Evolutionary conservation across 768 basidiomycete genomes (phyloP).

Genomic region (Cystofilobasidium capitatum): DNA sequence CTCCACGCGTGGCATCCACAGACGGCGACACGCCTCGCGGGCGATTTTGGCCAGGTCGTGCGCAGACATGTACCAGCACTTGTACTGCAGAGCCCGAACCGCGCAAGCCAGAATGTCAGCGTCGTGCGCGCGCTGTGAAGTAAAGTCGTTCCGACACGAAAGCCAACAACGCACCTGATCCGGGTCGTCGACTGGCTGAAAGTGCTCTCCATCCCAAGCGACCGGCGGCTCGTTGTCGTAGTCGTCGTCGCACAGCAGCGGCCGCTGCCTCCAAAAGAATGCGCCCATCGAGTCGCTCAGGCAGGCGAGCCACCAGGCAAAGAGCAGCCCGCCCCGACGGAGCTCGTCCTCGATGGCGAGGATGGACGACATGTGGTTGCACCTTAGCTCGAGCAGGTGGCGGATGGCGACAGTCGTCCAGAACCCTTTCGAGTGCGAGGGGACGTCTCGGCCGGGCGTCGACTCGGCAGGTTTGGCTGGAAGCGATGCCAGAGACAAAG

Average conservation of each 20-base stretch:
- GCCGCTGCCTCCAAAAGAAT: constrained; percentile 75
- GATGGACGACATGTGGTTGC: constrained; percentile 30
- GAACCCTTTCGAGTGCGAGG: constrained; percentile 67
- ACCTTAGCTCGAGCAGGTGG: constrained; percentile 67
- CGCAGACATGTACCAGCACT: constrained; percentile 68
- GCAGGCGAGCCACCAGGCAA: constrained; percentile 90
- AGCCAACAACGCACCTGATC: constrained; percentile 4
- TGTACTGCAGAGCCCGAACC: not conserved
- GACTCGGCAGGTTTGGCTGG: not conserved
- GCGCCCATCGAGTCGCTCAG: constrained; percentile 67
- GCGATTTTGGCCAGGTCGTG: constrained; percentile 75
- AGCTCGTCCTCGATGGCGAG: constrained; percentile 30
- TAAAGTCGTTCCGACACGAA: too few relatives aligned
- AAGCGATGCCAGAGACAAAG: not conserved
- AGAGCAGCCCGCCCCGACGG: constrained; percentile 37
- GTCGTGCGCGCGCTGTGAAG: not conserved
- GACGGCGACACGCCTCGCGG: constrained; percentile 65
- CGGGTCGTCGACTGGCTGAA: constrained; percentile 3
- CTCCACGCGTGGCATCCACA: constrained; percentile 71
- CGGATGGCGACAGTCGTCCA: constrained; percentile 72
- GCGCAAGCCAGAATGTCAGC: not conserved
- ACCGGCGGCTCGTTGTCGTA: constrained; percentile 28
- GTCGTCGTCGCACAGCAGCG: constrained; percentile 49
- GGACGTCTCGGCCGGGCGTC: not conserved
- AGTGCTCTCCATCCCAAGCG: constrained; percentile 21